Evolutionary conservation across 73 alveolate species (phyloP), one percentile per base, ranked within the genome.

Genomic region (Paramecium bursaria): DNA sequence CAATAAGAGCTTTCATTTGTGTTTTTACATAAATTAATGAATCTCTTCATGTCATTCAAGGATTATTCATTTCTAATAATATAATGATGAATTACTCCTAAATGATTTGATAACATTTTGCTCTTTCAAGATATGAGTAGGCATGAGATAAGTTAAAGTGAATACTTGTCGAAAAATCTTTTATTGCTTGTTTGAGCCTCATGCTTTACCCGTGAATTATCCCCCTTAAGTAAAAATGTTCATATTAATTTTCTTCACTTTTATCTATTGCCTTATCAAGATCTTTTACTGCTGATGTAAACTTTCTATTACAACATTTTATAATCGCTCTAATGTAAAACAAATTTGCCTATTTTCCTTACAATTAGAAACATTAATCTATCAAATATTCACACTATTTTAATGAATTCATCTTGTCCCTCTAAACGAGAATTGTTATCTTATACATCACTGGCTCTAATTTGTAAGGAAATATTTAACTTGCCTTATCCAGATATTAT

Each of bases 121-220:
- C 82, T 67, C 82, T 67, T 27, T 67, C 53, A 21, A 67, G 44
- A 67, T 67, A 67, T 1, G 82, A 31, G 33, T 67, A 53, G 15
- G 82, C 26, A 67, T 67, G 55, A 4, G 33, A 35, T 44, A 21
- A 39, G 44, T 67, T 42, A 67, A 67, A 67, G 17, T 67, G 82
- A 35, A 67, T 67, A 11, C 50, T 35, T 67, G 82, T 67, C 33
- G 82, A 25, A 67, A 67, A 67, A 67, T 67, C 82, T 21, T 67
- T 67, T 19, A 67, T 67, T 14, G 82, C 82, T 67, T 67, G 60
- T 13, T 67, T 67, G 15, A 67, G 44, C 44, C 82, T 67, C 82
- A 67, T 67, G 44, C 39, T 31, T 19, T 67, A 67, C 17, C 60
- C 82, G 21, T 67, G 82, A 21, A 67, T 21, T 21, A 67, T 19